phyloP scores from a whole-genome alignment of 371 early-diverging fungal species.

The Haplosporangium sp. region DNA sequence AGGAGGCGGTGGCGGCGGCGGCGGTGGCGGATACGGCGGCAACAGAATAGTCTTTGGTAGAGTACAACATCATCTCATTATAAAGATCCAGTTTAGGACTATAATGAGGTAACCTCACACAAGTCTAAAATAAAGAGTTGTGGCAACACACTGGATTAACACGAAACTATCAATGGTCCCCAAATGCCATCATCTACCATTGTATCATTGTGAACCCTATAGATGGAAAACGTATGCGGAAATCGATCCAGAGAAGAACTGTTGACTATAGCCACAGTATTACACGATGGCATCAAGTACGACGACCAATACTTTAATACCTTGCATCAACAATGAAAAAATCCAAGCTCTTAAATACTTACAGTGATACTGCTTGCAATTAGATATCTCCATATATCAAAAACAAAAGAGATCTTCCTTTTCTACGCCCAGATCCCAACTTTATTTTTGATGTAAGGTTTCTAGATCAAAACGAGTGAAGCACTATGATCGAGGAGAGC shows the following conservation, averaged over 20 bases:
- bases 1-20: not conserved
- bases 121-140: constrained; percentile 7
- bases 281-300: constrained; percentile 85
- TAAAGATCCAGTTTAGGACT: not conserved
- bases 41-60: constrained; percentile 54
- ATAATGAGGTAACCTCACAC: not conserved
- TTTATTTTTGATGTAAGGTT: constrained; percentile 85
- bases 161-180: not conserved
- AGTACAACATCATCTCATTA: constrained; percentile 14
- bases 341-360: not conserved
- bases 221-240: constrained; percentile 95
- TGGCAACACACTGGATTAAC: constrained; percentile 6
- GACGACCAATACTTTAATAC: not conserved
- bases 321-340: not conserved
- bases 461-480: not conserved
- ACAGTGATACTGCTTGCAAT: not conserved
- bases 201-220: not conserved
- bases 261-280: constrained; percentile 95
- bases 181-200: not conserved
- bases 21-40: constrained; percentile 29
- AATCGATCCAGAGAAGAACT: constrained; percentile 94
- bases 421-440: constrained; percentile 87
- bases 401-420: constrained; percentile 71
- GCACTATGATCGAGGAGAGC: not conserved
- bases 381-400: constrained; percentile 66